Percentiles rank a stretch among this genome's conserved stretches.
Evolutionary conservation across 176 grass and related monocot species (phyloP).

Genomic region (Musa acuminata): DNA sequence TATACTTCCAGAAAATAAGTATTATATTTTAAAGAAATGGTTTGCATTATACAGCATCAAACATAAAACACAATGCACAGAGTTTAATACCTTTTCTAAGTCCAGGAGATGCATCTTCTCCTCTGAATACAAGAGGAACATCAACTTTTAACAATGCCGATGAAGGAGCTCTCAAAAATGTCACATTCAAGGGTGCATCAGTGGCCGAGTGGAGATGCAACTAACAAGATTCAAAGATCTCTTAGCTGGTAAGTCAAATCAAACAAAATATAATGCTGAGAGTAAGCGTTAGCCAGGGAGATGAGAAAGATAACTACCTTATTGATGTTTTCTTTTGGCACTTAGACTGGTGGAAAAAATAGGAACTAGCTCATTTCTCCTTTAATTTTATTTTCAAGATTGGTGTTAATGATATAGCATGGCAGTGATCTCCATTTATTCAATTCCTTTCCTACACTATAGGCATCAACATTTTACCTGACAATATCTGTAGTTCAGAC

Average conservation of each 20-base stretch:
- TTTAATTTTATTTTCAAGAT: too few species aligned
- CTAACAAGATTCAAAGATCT: constrained; percentile 26
- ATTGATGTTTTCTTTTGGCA: too few species aligned
- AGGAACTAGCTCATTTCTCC: too few species aligned
- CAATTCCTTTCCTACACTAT: too few species aligned
- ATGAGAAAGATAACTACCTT: too few species aligned
- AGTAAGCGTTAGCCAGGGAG: too few species aligned
- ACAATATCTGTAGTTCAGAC: too few species aligned
- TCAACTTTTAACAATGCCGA: constrained; percentile 86
- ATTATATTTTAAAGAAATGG: background rate
- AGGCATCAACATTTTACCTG: too few species aligned
- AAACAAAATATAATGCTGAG: background rate
- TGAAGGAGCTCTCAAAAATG: constrained; percentile 86
- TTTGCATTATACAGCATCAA: background rate
- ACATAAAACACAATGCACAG: background rate
- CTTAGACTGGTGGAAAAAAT: too few species aligned
- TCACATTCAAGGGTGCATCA: constrained; percentile 83
- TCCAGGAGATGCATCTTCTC: constrained; percentile 91
- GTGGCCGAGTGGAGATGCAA: constrained; percentile 69
- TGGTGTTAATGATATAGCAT: too few species aligned
- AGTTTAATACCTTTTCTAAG: constrained; percentile 58
- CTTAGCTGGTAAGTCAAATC: background rate
- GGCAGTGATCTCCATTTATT: too few species aligned
- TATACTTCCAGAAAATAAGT: too few species aligned
- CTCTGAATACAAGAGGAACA: constrained; percentile 84